Evolutionary conservation across 2,329 filamentous ascomycete genomes (phyloP).

Genomic region (Geosmithia morbida): DNA sequence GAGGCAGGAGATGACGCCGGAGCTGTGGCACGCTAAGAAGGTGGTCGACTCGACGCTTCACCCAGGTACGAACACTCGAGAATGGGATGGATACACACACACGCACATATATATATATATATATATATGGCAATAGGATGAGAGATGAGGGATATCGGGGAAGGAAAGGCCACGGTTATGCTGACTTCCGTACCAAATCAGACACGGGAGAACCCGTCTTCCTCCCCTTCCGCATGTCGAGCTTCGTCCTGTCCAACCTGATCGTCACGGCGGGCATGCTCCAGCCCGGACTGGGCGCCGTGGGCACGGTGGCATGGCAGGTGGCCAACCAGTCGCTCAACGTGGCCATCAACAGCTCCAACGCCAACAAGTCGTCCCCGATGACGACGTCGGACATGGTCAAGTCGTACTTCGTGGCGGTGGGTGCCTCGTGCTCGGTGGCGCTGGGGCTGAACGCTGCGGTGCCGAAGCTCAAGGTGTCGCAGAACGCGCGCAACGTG

Average conservation of each 20-base stretch:
- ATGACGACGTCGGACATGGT: slow-evolving; percentile 67
- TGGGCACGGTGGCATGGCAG: slow-evolving; percentile 86
- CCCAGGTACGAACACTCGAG: slow-evolving; percentile 63
- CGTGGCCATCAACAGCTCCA: slow-evolving; percentile 93
- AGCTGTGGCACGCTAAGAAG: slow-evolving; percentile 93
- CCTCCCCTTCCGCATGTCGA: slow-evolving; percentile 94
- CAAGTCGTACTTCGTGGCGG: slow-evolving; percentile 83
- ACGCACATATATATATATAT: neutral
- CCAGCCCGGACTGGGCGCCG: slow-evolving; percentile 68
- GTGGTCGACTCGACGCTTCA: slow-evolving; percentile 92
- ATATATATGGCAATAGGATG: neutral
- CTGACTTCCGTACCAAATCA: too few species aligned
- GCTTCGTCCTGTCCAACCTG: slow-evolving; percentile 84
- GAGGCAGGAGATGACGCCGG: slow-evolving; percentile 66
- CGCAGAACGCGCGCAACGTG: slow-evolving; percentile 60
- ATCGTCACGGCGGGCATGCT: slow-evolving; percentile 96
- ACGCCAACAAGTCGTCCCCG: slow-evolving; percentile 94
- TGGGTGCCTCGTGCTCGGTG: slow-evolving; percentile 85
- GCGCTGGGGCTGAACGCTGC: slow-evolving; percentile 83
- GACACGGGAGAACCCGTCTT: slow-evolving; percentile 89
- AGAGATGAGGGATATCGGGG: neutral
- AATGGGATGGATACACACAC: too few species aligned
- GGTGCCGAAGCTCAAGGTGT: slow-evolving; percentile 72
- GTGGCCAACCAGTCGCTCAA: slow-evolving; percentile 95
- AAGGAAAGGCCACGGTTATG: neutral